Evolutionary conservation across 805 yeast species (phyloP).

Genomic region (Sugiyamaella lignohabitans): DNA sequence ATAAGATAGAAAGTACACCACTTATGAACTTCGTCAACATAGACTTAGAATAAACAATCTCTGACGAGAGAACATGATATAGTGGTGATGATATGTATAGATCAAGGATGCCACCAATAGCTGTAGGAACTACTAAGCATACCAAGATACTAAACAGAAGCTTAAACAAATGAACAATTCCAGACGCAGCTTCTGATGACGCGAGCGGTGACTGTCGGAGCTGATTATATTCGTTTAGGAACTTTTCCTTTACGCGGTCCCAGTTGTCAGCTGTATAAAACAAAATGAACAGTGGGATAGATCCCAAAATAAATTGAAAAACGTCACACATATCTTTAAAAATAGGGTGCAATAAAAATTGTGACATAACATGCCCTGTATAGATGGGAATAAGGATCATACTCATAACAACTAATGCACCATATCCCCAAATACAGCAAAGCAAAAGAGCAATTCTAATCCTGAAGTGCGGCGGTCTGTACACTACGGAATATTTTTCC

Average conservation of each 20-base stretch:
- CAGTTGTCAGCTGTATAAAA: neutral
- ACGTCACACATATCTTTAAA: neutral
- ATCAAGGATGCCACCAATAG: slow-evolving; percentile 16
- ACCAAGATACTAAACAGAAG: neutral
- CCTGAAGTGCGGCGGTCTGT: slow-evolving; percentile 76
- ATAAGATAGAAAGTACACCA: slow-evolving; percentile 18
- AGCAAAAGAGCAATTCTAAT: slow-evolving; percentile 48
- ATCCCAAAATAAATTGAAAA: slow-evolving; percentile 1
- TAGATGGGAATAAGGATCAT: slow-evolving; percentile 25
- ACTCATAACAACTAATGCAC: slow-evolving; percentile 21
- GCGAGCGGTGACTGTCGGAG: neutral
- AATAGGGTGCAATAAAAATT: neutral
- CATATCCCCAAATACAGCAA: slow-evolving; percentile 42
- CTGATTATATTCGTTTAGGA: neutral
- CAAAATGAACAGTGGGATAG: neutral
- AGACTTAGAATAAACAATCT: neutral
- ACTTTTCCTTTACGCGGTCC: neutral
- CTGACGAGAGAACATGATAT: neutral
- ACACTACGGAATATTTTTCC: slow-evolving; percentile 63
- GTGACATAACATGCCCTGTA: neutral
- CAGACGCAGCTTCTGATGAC: neutral
- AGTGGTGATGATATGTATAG: slow-evolving; percentile 13
- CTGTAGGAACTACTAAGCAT: slow-evolving; percentile 11
- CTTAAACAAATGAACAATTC: neutral
- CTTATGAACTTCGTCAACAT: slow-evolving; percentile 10